These are phyloP conservation scores for Aspergillus sp. DNA, from an alignment of 2,329 filamentous ascomycete genomes.

Conservation along the genomic window DNA sequence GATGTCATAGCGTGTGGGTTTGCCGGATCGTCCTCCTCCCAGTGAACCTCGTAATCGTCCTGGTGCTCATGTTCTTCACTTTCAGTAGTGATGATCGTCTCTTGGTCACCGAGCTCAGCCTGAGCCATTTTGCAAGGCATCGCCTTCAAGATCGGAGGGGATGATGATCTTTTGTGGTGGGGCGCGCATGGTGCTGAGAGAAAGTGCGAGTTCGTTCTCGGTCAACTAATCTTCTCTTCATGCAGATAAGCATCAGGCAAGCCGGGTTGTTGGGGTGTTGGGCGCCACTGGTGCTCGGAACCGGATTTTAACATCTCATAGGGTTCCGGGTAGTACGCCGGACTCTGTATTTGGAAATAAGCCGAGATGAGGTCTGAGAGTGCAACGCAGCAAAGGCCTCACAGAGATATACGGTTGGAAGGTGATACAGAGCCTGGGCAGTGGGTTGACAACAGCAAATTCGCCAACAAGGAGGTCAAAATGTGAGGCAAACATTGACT, in stretches of 20 bases:
- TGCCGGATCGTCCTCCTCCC: not conserved
- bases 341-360: not conserved
- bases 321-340: not conserved
- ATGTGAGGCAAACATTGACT: too few relatives aligned
- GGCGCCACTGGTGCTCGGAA: slow-evolving; percentile 3
- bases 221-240: not conserved
- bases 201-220: not conserved
- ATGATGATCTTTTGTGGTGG: not conserved
- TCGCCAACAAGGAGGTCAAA: too few relatives aligned
- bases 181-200: not conserved
- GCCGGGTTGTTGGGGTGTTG: slow-evolving; percentile 2
- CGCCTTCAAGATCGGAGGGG: not conserved
- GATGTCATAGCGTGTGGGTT: not conserved
- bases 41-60: slow-evolving; percentile 2
- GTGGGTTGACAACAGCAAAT: not conserved
- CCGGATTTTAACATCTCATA: not conserved
- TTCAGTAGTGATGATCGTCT: not conserved
- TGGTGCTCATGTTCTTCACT: not conserved
- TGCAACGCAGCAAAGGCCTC: not conserved
- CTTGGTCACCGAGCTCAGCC: not conserved
- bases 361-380: not conserved
- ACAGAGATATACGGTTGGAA: not conserved
- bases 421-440: not conserved
- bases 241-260: not conserved
- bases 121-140: not conserved